phyloP scores from a whole-genome alignment of 129 eudicot genomes.

The Flaveria trinervia region DNA sequence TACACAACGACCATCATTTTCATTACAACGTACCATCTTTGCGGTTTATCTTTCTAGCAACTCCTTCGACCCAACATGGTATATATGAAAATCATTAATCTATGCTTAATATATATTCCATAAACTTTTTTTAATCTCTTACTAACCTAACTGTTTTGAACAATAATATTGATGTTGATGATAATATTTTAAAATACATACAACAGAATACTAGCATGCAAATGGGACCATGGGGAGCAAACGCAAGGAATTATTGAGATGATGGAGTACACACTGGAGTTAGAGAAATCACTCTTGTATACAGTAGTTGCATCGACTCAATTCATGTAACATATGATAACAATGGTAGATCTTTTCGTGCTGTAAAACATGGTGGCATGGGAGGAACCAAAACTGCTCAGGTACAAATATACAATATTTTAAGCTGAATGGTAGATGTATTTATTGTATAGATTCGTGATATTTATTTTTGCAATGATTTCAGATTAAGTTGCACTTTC shows the following conservation, averaged over 20 bases:
- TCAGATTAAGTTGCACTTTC: constrained; percentile 74
- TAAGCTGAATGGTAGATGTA: neutral
- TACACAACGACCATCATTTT: neutral
- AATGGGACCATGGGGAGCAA: constrained; percentile 73
- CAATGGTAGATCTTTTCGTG: constrained; percentile 45
- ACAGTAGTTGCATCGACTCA: constrained; percentile 61
- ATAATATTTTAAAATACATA: neutral
- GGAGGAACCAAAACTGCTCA: constrained; percentile 54
- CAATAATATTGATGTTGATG: neutral
- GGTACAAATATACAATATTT: constrained; percentile 31
- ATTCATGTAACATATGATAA: constrained; percentile 54
- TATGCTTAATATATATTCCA: neutral
- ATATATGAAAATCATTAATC: neutral
- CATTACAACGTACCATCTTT: neutral
- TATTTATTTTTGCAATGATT: neutral
- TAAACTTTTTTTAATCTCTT: neutral
- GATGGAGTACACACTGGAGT: constrained; percentile 57
- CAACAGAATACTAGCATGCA: constrained; percentile 27
- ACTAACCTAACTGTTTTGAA: neutral
- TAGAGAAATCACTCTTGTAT: constrained; percentile 54
- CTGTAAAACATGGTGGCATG: constrained; percentile 64
- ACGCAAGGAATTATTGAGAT: constrained; percentile 54
- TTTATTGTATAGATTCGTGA: neutral
- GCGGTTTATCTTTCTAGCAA: neutral
- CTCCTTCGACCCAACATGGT: neutral